These are phyloP conservation scores for Shiraia sp. DNA, from an alignment of 2,329 filamentous ascomycete genomes.

Conservation along the genomic window DNA sequence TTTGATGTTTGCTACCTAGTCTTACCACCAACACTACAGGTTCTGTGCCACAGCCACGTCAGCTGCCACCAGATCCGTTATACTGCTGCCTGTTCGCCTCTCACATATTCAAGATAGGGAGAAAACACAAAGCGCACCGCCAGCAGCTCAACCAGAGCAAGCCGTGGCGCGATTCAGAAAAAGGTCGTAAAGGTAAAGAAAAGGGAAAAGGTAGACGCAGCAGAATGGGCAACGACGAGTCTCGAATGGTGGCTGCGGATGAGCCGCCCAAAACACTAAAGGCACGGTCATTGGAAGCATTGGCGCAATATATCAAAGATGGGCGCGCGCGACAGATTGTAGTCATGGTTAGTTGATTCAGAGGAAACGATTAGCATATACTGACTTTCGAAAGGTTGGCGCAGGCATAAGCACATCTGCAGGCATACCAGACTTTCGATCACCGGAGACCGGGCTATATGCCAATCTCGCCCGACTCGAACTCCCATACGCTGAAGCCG, in stretches of 20 bases:
- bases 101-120: constrained; percentile 52
- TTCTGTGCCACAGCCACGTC: constrained; percentile 5
- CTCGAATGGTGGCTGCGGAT: constrained; percentile 68
- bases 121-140: constrained; percentile 53
- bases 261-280: constrained; percentile 67
- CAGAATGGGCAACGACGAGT: constrained; percentile 88
- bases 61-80: neutral
- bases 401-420: constrained; percentile 81
- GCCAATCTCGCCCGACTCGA: constrained; percentile 85
- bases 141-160: constrained; percentile 39
- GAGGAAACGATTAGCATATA: neutral
- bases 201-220: constrained; percentile 30
- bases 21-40: neutral
- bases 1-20: neutral
- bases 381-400: constrained; percentile 61
- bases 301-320: constrained; percentile 80
- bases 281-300: constrained; percentile 69
- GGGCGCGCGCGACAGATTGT: constrained; percentile 72
- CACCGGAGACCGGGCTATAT: constrained; percentile 90
- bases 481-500: constrained; percentile 85
- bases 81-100: neutral
- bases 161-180: constrained; percentile 33
- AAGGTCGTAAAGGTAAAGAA: constrained; percentile 29
- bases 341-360: constrained; percentile 64
- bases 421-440: constrained; percentile 89